Base-by-base conservation (phyloP, 2,329 filamentous ascomycete species). In the Penicillium brevicompactum region DNA sequence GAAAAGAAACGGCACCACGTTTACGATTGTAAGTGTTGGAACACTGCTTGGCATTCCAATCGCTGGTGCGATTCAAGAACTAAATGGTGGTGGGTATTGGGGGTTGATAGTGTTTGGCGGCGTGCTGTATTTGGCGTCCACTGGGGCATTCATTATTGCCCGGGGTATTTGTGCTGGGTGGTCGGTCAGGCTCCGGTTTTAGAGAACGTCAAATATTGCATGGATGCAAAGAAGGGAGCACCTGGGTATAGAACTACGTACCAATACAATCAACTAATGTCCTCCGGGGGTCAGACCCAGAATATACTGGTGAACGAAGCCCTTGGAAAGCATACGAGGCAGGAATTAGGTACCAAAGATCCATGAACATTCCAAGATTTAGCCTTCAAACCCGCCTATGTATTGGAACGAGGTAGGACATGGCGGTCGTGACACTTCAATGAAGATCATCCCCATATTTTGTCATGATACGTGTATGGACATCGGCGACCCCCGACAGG, bases 1-100 rank as follows among this genome's bases (percentile, higher is more conserved):
- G 0, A 68, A 69, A 21, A 68, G 73, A n/a, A 75, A 70, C 37
- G 68, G 71, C 1, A 76, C 69, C 21, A 61, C 58, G 14, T 71
- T 59, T 43, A 71, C 63, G 8, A 60, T 67, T 18, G 63, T 56
- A 8, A 65, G 63, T 41, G 50, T 68, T 50, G 67, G 67, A 7
- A 61, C 59, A 8, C 34, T 68, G 34, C 59, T 60, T 1, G 57
- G 62, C 0, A 59, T 67, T 14, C 63, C 63, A 1, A 63, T 67
- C 22, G 64, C 56, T 4, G 65, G 64, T 5, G 51, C 49, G 7
- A 60, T 60, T 22, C 55, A 58, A 31, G 38, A 42, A 24, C 18
- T 13, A 7, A 22, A 6, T 24, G 31, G 21, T 22, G 45, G 45
- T 5, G 48, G 49, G 1, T 66, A 63, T 45, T 32, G 41, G 11